A percentile compares a stretch with the other conserved stretches of the same genome.
phyloP scores from a whole-genome alignment of 495 filamentous ascomycete species.

The Penicillium canescens region DNA sequence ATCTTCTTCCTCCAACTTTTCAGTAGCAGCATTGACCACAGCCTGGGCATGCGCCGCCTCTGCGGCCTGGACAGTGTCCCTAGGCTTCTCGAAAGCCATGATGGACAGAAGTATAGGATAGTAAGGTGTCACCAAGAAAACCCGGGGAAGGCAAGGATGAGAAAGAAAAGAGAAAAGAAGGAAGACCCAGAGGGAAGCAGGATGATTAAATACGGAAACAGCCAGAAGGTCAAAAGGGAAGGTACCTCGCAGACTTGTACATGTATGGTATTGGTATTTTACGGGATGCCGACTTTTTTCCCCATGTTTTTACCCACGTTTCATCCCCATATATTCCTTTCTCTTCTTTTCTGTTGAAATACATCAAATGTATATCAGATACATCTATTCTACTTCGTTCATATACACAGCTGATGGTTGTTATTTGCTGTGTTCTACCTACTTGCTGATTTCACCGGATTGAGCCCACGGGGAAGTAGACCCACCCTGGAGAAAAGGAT shows the following conservation, averaged over 20 bases:
- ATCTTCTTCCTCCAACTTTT: slow-evolving; percentile 24
- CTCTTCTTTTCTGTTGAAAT: no score
- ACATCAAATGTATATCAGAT: no score
- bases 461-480: neutral
- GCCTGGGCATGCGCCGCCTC: slow-evolving; percentile 37
- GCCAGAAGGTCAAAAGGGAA: slow-evolving; percentile 1
- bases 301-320: neutral
- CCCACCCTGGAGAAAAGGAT: slow-evolving; percentile 7
- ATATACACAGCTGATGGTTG: no score
- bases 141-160: neutral
- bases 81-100: slow-evolving; percentile 22
- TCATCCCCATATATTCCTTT: neutral
- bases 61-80: slow-evolving; percentile 34
- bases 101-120: slow-evolving; percentile 1
- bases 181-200: slow-evolving; percentile 12
- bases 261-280: neutral
- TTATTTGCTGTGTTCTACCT: no score
- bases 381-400: no score
- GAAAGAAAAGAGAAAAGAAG: slow-evolving; percentile 11
- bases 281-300: neutral
- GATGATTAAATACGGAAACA: slow-evolving; percentile 10
- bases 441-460: no score
- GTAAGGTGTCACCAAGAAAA: neutral
- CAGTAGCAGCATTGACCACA: slow-evolving; percentile 21
- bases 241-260: neutral